Percentiles rank a stretch among this genome's conserved stretches.
Conservation (phyloP, 805 yeast genomes). For the Starmerella floricola region DNA sequence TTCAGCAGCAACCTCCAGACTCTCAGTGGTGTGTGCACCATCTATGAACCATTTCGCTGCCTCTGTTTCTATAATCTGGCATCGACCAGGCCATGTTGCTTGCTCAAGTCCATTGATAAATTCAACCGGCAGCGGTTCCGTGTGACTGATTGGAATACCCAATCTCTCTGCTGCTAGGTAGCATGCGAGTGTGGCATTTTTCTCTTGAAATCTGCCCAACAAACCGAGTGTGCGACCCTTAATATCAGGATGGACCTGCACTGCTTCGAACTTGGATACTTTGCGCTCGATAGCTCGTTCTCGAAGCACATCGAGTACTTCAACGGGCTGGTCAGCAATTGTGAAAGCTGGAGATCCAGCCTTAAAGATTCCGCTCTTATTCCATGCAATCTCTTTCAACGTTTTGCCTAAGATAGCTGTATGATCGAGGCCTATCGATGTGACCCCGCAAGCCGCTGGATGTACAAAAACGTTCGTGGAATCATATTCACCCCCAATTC, state of each 20-base stretch:
- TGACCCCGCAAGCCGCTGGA: slow-evolving; percentile 77
- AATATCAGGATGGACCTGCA: slow-evolving; percentile 35
- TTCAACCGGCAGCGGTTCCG: slow-evolving; percentile 15
- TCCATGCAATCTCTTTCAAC: slow-evolving; percentile 85
- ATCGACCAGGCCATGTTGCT: slow-evolving; percentile 83
- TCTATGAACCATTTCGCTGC: slow-evolving; percentile 71
- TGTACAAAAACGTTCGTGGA: slow-evolving; percentile 77
- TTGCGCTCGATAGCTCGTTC: slow-evolving; percentile 57
- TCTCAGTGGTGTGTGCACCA: slow-evolving; percentile 93
- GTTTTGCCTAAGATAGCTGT: slow-evolving; percentile 77
- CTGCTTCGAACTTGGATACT: slow-evolving; percentile 38
- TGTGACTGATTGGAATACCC: slow-evolving; percentile 16
- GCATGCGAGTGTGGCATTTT: slow-evolving; percentile 81
- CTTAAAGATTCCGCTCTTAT: slow-evolving; percentile 89
- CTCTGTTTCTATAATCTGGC: slow-evolving; percentile 49
- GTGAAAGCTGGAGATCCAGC: slow-evolving; percentile 51
- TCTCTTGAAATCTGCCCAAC: slow-evolving; percentile 66
- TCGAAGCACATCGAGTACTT: slow-evolving; percentile 38
- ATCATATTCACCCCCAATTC: slow-evolving; percentile 96
- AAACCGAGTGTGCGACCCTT: slow-evolving; percentile 27
- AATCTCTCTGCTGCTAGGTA: slow-evolving; percentile 48
- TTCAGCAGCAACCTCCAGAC: slow-evolving; percentile 62
- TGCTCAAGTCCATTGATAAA: slow-evolving; percentile 19
- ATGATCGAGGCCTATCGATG: slow-evolving; percentile 86
- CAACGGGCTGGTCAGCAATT: slow-evolving; percentile 43